Evolutionary conservation across 2,329 filamentous ascomycete genomes (phyloP).

Genomic region (Aspergillus sp.): DNA sequence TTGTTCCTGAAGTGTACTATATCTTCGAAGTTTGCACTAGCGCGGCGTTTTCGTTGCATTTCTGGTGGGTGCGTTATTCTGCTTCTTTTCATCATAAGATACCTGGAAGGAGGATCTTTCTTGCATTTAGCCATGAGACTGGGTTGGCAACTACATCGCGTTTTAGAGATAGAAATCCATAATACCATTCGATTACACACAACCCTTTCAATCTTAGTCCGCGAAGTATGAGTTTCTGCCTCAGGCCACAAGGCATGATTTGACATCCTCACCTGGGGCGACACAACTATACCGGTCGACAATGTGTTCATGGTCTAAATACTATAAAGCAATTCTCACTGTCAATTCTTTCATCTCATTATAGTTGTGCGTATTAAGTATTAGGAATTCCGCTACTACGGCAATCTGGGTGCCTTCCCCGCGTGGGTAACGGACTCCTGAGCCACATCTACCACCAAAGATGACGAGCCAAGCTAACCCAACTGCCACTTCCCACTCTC

Average conservation of each 20-base stretch:
- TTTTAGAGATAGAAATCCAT: not conserved
- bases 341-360: too few relatives aligned
- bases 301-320: not conserved
- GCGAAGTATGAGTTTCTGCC: not conserved
- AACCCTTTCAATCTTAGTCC: not conserved
- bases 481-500: not conserved
- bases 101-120: not conserved
- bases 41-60: not conserved
- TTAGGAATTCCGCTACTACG: not conserved
- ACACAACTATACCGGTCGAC: not conserved
- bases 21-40: not conserved
- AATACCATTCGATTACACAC: not conserved
- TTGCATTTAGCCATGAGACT: conserved; percentile 1
- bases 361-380: too few relatives aligned
- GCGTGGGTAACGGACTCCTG: not conserved
- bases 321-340: not conserved
- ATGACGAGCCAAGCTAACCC: conserved; percentile 13
- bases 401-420: conserved; percentile 14
- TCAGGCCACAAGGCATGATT: conserved; percentile 7
- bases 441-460: not conserved
- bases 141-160: not conserved
- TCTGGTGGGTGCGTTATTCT: not conserved
- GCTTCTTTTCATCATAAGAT: not conserved
- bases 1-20: not conserved
- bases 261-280: conserved; percentile 18